Evolutionary conservation across 495 filamentous ascomycete genomes (phyloP).

Genomic region (Penicillium cataractarum): DNA sequence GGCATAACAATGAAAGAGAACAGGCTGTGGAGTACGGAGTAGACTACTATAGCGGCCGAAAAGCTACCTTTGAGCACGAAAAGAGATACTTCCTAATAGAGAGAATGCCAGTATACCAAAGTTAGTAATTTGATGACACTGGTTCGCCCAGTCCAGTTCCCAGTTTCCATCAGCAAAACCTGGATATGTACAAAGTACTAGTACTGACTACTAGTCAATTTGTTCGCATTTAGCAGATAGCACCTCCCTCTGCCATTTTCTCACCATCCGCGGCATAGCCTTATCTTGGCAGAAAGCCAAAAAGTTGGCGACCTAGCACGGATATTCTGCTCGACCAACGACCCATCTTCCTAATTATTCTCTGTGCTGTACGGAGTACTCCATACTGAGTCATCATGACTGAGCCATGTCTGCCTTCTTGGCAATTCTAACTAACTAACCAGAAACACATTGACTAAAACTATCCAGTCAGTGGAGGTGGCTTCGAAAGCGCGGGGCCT

Average conservation of each 20-base stretch:
- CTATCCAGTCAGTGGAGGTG: slow-evolving; percentile 8
- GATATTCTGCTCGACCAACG: not conserved
- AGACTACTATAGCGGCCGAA: too few species aligned
- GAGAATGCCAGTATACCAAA: not conserved
- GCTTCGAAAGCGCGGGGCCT: slow-evolving; percentile 8
- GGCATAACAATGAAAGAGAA: not conserved
- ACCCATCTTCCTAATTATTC: not conserved
- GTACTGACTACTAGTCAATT: not conserved
- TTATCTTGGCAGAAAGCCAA: slow-evolving; percentile 3
- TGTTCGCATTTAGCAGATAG: not conserved
- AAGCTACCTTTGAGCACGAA: not conserved
- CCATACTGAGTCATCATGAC: too few species aligned
- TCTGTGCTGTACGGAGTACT: not conserved
- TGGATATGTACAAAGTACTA: not conserved
- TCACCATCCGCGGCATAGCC: not conserved
- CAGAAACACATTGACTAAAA: not conserved
- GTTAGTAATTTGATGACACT: not conserved
- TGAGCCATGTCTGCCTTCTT: too few species aligned
- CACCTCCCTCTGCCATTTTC: not conserved
- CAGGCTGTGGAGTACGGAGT: too few species aligned
- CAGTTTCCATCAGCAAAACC: not conserved
- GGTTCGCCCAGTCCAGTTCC: not conserved
- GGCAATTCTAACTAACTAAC: too few species aligned
- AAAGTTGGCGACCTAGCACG: not conserved
- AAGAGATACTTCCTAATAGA: not conserved